Evolutionary conservation across 2,329 filamentous ascomycete species (phyloP).

Genomic region (Coniochaeta ligniaria): DNA sequence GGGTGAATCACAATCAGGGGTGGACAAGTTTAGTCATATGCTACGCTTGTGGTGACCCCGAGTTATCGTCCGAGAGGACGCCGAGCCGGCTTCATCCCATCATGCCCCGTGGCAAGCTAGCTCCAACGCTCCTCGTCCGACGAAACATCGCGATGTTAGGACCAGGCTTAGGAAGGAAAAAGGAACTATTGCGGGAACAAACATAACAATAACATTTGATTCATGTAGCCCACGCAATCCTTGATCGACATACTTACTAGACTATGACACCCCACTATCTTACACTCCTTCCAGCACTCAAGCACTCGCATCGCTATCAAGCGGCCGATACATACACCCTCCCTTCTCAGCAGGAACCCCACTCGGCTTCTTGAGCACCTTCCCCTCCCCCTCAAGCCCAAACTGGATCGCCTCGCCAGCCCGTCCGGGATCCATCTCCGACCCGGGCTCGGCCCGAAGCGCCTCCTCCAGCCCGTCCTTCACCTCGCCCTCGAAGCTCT

Average conservation of each 20-base stretch:
- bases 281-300: neutral
- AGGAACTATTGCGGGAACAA: neutral
- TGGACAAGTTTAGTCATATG: no score
- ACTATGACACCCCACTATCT: neutral
- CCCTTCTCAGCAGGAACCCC: no score
- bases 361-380: neutral
- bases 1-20: no score
- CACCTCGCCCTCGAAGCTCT: constrained; percentile 8
- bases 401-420: constrained; percentile 7
- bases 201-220: neutral
- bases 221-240: neutral
- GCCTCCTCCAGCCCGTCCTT: constrained; percentile 12
- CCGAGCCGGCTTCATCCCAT: no score
- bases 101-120: neutral
- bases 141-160: neutral
- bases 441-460: constrained; percentile 17
- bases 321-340: neutral
- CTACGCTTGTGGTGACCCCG: no score
- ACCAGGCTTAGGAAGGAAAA: neutral
- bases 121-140: neutral
- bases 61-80: no score
- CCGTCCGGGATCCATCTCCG: constrained; percentile 14
- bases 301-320: neutral
- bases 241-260: neutral
- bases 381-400: neutral